Conservation (phyloP, 257 asterid species). For the Nicotiana undulata region DNA sequence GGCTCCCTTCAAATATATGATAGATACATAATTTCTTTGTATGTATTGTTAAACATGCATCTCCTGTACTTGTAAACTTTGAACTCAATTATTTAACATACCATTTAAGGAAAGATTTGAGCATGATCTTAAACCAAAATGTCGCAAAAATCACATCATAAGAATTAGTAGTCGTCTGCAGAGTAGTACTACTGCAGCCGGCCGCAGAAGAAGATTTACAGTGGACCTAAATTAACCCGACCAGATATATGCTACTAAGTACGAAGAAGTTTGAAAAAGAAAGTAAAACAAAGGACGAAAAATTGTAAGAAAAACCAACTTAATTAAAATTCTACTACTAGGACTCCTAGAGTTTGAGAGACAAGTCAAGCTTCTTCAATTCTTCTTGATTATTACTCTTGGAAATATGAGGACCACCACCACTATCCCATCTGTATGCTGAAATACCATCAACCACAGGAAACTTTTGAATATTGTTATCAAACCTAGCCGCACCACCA, state of each 20-base stretch:
- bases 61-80: background rate
- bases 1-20: too few relatives aligned
- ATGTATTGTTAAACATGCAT: background rate
- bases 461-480: slow-evolving; percentile 27
- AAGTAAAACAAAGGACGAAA: background rate
- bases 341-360: slow-evolving; percentile 50
- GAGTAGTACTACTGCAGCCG: background rate
- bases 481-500: slow-evolving; percentile 51
- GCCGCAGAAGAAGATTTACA: background rate
- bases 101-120: background rate
- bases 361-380: slow-evolving; percentile 57
- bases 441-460: slow-evolving; percentile 27
- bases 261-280: background rate
- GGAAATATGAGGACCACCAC: slow-evolving; percentile 11
- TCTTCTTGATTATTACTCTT: slow-evolving; percentile 36
- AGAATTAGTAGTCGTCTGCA: background rate
- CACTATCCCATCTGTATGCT: slow-evolving; percentile 34
- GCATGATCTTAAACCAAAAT: background rate
- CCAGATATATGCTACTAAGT: background rate
- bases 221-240: background rate
- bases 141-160: background rate
- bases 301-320: background rate
- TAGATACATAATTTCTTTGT: too few relatives aligned
- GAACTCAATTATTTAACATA: background rate
- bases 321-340: background rate